Conservation (phyloP, 371 early-diverging fungal species). For the Mortierella polycephala region DNA sequence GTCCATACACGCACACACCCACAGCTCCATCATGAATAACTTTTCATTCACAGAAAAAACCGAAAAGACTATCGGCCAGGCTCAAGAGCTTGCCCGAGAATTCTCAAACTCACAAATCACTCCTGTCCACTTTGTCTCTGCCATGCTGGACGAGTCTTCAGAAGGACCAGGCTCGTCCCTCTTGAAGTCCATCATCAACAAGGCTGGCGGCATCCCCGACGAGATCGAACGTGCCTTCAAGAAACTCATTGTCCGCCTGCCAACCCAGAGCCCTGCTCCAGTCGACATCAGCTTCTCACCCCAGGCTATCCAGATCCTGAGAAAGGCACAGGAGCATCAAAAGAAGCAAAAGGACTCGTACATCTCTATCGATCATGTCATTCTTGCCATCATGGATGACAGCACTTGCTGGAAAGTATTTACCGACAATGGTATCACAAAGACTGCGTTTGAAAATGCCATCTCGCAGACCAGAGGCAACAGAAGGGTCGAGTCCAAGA, state of each 20-base stretch:
- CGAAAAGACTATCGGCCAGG: slow-evolving; percentile 68
- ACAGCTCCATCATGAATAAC: slow-evolving; percentile 58
- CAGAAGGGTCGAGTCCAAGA: slow-evolving; percentile 84
- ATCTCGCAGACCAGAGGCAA: slow-evolving; percentile 85
- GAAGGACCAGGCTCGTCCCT: slow-evolving; percentile 65
- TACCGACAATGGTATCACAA: slow-evolving; percentile 75
- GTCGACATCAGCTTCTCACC: slow-evolving; percentile 73
- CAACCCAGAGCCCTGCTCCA: slow-evolving; percentile 91
- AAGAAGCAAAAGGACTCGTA: slow-evolving; percentile 88
- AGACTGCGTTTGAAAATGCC: slow-evolving; percentile 78
- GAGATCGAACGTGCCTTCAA: slow-evolving; percentile 82
- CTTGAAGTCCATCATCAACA: slow-evolving; percentile 78
- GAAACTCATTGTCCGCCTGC: slow-evolving; percentile 78
- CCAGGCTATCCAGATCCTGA: slow-evolving; percentile 70
- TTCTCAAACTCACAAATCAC: slow-evolving; percentile 81
- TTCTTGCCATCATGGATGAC: slow-evolving; percentile 83
- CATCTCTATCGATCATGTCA: slow-evolving; percentile 89
- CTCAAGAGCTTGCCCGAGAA: slow-evolving; percentile 84
- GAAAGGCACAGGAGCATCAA: slow-evolving; percentile 76
- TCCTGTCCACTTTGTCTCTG: slow-evolving; percentile 85
- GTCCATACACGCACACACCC: too few relatives aligned
- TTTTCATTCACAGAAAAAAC: slow-evolving; percentile 94
- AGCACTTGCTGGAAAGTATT: slow-evolving; percentile 70
- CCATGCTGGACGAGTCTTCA: slow-evolving; percentile 81
- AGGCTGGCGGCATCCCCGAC: slow-evolving; percentile 84